Base-by-base conservation (phyloP, 2,329 filamentous ascomycete species). In the Penicillium hordei region DNA sequence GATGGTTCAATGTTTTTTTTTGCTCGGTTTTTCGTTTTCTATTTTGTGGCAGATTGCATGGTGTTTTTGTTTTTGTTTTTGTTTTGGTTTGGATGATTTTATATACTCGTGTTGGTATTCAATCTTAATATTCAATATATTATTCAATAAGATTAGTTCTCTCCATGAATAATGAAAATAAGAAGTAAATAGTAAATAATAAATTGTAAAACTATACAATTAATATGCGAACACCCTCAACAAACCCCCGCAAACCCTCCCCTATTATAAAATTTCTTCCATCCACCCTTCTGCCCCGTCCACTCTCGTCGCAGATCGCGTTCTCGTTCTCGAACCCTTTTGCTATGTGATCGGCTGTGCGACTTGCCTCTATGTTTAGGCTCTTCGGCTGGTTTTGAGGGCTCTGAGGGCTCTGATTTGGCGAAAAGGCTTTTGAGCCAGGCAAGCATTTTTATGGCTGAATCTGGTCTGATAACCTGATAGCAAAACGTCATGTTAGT, bases 1-100 rank as follows among this genome's bases (percentile, higher is more conserved):
- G 58, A 59, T 68, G 64, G 59, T 43, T 38, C 36, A 19, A 38
- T 38, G 36, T 61, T 60, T 55, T 60, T 60, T 52, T 39, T n/a
- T n/a, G n/a, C 9, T 25, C 51, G 5, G 0, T 4, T 40, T 52
- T 42, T 55, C 53, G 36, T 59, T 44, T 45, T 55, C 48, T 44
- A 39, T 31, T 34, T 53, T 39, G 46, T 40, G 58, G 29, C 27
- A 48, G 29, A 56, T 51, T 59, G 50, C 62, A 63, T 60, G 55
- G 64, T 62, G 53, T 44, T 44, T 29, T 12, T 27, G 4, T 6
- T 33, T 33, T 33, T 13, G 12, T 25, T 25, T 23, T 7, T 45
- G 63, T 60, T 55, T 45, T 36, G 13, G 50, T 52, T 52, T 31
- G 23, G 21, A n/a, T 25, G 3, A 9, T 40, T 3, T 40, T 40